These are phyloP conservation scores for Alternaria arborescens DNA, from an alignment of 2,329 filamentous ascomycete genomes.

Conservation along the genomic window DNA sequence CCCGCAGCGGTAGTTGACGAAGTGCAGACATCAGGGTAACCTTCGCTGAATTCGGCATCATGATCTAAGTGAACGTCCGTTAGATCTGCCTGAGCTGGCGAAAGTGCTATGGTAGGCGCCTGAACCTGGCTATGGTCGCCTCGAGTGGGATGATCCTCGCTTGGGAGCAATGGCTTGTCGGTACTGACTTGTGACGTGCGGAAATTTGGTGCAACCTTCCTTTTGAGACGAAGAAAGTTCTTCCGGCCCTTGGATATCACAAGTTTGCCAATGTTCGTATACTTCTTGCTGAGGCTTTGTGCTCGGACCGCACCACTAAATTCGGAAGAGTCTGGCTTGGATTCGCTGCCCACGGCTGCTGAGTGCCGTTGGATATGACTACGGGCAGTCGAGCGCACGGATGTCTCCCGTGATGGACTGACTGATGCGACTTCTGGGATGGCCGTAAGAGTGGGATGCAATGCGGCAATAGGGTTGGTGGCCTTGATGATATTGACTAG, in stretches of 20 bases:
- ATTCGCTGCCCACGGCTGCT: not conserved
- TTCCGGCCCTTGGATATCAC: not conserved
- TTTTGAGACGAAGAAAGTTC: not conserved
- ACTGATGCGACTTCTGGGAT: constrained; percentile 26
- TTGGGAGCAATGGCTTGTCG: not conserved
- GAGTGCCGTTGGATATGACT: not conserved
- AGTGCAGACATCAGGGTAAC: constrained; percentile 3
- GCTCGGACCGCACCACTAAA: not conserved
- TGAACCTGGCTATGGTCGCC: not conserved
- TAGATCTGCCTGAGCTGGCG: not conserved
- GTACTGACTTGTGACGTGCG: not conserved
- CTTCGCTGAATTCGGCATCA: not conserved
- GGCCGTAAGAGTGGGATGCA: constrained; percentile 25
- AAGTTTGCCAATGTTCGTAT: not conserved
- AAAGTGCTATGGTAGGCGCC: not conserved
- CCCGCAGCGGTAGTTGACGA: constrained; percentile 8
- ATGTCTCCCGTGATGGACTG: constrained; percentile 20
- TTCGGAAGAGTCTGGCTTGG: not conserved
- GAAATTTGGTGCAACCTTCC: not conserved
- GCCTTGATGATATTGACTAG: constrained; percentile 34
- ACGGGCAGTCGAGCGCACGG: constrained; percentile 7
- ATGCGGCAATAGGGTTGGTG: constrained; percentile 24
- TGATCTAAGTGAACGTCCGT: not conserved
- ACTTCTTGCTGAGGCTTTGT: not conserved
- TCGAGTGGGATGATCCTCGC: not conserved